Conservation (phyloP, 768 basidiomycete species). For the Sarcomyxa edulis region DNA sequence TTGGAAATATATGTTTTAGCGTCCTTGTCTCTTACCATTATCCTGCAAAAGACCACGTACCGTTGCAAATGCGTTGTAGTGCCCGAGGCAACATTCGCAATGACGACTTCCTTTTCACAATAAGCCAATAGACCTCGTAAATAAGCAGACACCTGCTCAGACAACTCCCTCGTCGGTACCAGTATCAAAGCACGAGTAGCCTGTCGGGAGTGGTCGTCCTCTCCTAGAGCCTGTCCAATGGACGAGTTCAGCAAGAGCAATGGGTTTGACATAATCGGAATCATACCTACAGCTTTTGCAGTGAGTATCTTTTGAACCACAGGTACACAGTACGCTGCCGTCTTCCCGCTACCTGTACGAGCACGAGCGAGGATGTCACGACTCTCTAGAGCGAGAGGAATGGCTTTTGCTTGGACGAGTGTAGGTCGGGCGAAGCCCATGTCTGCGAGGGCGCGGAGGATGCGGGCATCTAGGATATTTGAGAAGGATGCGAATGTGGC, state of each 20-base stretch:
- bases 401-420: conserved; percentile 85
- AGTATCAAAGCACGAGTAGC: conserved; percentile 73
- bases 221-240: conserved; percentile 28
- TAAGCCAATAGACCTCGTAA: conserved; percentile 63
- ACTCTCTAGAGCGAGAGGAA: conserved; percentile 87
- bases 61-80: conserved; percentile 66
- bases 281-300: conserved; percentile 66
- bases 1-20: conserved; percentile 4
- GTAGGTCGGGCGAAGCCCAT: conserved; percentile 89
- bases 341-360: conserved; percentile 95
- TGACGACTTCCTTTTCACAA: conserved; percentile 68
- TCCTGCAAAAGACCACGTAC: conserved; percentile 29
- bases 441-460: conserved; percentile 87
- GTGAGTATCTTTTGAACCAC: conserved; percentile 83
- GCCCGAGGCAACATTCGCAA: conserved; percentile 76
- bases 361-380: conserved; percentile 91
- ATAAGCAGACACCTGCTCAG: conserved; percentile 82
- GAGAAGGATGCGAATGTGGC: conserved; percentile 59
- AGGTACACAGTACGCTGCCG: conserved; percentile 92
- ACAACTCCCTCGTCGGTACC: conserved; percentile 88
- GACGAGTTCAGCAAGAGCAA: background rate
- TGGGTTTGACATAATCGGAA: conserved; percentile 4
- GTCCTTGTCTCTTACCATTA: background rate
- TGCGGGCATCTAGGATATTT: conserved; percentile 75
- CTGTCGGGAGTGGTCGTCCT: conserved; percentile 37